Base-by-base conservation (phyloP, 2,329 filamentous ascomycete species). In the Xylariales sp. region DNA sequence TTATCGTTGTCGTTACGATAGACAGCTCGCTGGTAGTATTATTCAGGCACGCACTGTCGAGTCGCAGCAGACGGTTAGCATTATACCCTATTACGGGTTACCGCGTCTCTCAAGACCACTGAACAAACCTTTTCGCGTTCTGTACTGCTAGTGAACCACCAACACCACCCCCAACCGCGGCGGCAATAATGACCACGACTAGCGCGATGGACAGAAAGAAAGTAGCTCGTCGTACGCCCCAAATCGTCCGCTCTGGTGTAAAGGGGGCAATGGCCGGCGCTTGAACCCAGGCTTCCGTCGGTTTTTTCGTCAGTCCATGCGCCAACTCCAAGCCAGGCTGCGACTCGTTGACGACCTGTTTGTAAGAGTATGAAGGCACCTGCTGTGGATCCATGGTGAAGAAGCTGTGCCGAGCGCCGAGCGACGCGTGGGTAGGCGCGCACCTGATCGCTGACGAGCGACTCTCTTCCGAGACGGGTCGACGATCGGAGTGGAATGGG, bases 61-160 rank as follows among this genome's bases (percentile, higher is more conserved):
- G 28, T 32, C 10, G 39, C 9, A 48, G 32, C 12, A 60, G 16
- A 12, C n/a, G 7, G 60, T 67, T 18, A 67, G 60, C 18, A 18
- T 45, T n/a, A 5, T n/a, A 41, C 23, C 16, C 14, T 5, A 36
- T 30, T 5, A 34, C 5, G 30, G 12, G n/a, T 23, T 18, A 30
- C 28, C 8, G n/a, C 28, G 18, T 30, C 23, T 10, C 46, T 12
- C 23, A 41, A 9, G 14, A 30, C 3, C 30, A 28, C 23, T 34
- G 48, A 52, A 62, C 68, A 48, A 32, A 73, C 68, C 34, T 67
- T 39, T 57, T 67, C 5, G 66, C 71, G 52, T 71, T 72, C 55
- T 73, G 67, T 2, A 72, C 71, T 5, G 72, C 72, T 30, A 73
- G 16, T 5, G 69, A 72, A n/a, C 72, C 73, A 1, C 72, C 73